These are phyloP conservation scores for Penicillium cinerascens DNA, from an alignment of 495 filamentous ascomycete genomes.

Conservation along the genomic window DNA sequence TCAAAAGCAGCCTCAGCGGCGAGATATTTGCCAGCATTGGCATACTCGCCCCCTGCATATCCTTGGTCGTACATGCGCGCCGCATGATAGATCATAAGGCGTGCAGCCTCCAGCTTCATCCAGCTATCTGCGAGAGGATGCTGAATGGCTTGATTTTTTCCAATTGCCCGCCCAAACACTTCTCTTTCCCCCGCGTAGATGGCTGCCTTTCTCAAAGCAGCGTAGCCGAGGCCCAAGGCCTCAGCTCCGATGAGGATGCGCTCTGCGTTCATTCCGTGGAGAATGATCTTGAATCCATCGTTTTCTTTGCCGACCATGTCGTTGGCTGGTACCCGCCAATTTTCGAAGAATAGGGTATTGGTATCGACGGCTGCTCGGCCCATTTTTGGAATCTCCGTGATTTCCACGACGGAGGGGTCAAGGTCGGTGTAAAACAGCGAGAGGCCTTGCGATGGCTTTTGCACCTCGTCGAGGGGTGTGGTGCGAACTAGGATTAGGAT, in stretches of 20 bases:
- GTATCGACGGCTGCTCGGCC: slow-evolving; percentile 70
- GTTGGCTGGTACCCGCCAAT: slow-evolving; percentile 56
- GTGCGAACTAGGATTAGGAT: slow-evolving; percentile 76
- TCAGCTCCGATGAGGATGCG: slow-evolving; percentile 71
- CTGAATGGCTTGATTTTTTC: slow-evolving; percentile 68
- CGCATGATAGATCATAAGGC: slow-evolving; percentile 72
- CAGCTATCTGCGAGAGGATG: slow-evolving; percentile 70
- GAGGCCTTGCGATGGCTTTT: slow-evolving; percentile 63
- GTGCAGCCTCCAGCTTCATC: slow-evolving; percentile 76
- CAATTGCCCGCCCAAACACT: slow-evolving; percentile 67
- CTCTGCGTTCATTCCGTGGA: slow-evolving; percentile 82
- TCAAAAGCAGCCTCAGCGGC: slow-evolving; percentile 73
- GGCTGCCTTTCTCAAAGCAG: slow-evolving; percentile 58
- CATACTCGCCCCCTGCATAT: slow-evolving; percentile 23
- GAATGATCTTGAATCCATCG: slow-evolving; percentile 68
- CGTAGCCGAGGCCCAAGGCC: slow-evolving; percentile 71
- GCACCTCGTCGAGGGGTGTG: slow-evolving; percentile 57
- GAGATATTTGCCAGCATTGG: slow-evolving; percentile 57
- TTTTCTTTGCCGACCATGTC: slow-evolving; percentile 63
- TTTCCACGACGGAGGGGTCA: slow-evolving; percentile 36
- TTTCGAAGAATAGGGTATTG: slow-evolving; percentile 78
- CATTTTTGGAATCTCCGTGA: slow-evolving; percentile 55
- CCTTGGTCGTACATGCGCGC: slow-evolving; percentile 61
- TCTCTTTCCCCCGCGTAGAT: slow-evolving; percentile 63
- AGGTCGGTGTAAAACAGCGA: slow-evolving; percentile 74